Evolutionary conservation across 768 basidiomycete species (phyloP).

Genomic region (Tulasnella sp.): DNA sequence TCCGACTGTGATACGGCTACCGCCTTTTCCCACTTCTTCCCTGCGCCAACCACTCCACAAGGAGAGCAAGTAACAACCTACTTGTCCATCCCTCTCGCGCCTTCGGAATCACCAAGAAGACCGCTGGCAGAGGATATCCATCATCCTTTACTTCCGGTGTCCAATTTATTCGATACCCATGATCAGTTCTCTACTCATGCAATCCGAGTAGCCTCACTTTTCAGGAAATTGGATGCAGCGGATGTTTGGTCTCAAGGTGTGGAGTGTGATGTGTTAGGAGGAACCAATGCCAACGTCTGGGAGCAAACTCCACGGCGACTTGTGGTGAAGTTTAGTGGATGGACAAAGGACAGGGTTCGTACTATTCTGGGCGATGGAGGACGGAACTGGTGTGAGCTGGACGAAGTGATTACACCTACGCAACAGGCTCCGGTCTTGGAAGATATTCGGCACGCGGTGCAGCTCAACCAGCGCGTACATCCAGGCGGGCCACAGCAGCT

Average conservation of each 20-base stretch:
- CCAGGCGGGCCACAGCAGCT: constrained; percentile 15
- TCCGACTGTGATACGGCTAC: constrained; percentile 22
- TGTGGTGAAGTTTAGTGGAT: constrained; percentile 59
- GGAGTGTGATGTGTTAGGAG: constrained; percentile 47
- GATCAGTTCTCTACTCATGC: constrained; percentile 42
- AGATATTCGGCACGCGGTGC: constrained; percentile 21
- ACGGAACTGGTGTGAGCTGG: constrained; percentile 61
- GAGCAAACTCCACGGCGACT: constrained; percentile 24
- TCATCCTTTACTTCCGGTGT: constrained; percentile 40
- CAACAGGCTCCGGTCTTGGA: constrained; percentile 23
- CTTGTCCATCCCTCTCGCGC: constrained; percentile 63
- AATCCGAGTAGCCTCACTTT: constrained; percentile 51
- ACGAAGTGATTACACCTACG: constrained; percentile 33
- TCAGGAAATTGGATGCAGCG: constrained; percentile 55
- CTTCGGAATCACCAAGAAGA: constrained; percentile 20
- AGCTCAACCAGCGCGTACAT: constrained; percentile 23
- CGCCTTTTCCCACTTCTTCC: constrained; percentile 50
- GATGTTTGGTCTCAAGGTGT: constrained; percentile 54
- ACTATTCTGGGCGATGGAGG: constrained; percentile 57
- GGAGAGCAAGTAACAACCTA: constrained; percentile 39
- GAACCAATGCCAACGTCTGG: constrained; percentile 46
- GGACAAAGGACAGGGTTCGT: constrained; percentile 52
- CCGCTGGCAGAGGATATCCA: not conserved
- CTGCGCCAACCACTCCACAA: constrained; percentile 25
- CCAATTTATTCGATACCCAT: constrained; percentile 41